Conservation (phyloP, 1,284 basidiomycete genomes). For the Tilletia walkeri region DNA sequence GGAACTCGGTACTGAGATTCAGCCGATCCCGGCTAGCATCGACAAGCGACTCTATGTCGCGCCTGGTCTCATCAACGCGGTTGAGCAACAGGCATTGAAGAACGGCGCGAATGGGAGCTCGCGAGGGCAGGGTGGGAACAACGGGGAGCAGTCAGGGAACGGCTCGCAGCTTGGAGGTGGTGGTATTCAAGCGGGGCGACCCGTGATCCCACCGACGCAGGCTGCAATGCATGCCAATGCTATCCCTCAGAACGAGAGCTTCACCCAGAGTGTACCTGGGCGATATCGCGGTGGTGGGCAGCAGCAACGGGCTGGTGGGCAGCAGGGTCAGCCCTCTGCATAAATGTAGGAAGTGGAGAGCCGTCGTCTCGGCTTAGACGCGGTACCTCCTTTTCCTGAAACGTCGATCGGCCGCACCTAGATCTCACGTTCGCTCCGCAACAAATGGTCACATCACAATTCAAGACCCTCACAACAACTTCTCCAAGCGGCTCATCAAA, state of each 20-base stretch:
- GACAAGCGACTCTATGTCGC: slow-evolving; percentile 79
- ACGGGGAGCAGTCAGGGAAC: background rate
- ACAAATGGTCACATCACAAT: no score
- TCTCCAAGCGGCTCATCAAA: no score
- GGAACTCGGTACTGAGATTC: slow-evolving; percentile 96
- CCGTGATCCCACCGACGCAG: slow-evolving; percentile 55
- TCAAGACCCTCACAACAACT: no score
- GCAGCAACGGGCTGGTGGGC: background rate
- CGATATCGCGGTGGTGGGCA: slow-evolving; percentile 12
- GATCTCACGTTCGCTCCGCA: no score
- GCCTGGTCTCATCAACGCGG: slow-evolving; percentile 48
- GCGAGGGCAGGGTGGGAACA: background rate
- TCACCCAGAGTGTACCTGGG: slow-evolving; percentile 46
- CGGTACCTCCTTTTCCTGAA: background rate
- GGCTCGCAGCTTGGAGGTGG: background rate
- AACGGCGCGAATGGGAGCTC: slow-evolving; percentile 15
- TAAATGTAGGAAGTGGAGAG: background rate
- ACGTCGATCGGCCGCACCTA: no score
- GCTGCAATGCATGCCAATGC: slow-evolving; percentile 51
- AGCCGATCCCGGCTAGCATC: slow-evolving; percentile 86
- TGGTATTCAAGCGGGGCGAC: slow-evolving; percentile 48
- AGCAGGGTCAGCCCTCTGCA: background rate
- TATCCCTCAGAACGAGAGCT: slow-evolving; percentile 51
- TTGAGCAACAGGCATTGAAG: slow-evolving; percentile 28
- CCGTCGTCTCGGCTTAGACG: background rate